Evolutionary conservation across 306 rosid species (phyloP).

Genomic region (Acacia melanoxylon): DNA sequence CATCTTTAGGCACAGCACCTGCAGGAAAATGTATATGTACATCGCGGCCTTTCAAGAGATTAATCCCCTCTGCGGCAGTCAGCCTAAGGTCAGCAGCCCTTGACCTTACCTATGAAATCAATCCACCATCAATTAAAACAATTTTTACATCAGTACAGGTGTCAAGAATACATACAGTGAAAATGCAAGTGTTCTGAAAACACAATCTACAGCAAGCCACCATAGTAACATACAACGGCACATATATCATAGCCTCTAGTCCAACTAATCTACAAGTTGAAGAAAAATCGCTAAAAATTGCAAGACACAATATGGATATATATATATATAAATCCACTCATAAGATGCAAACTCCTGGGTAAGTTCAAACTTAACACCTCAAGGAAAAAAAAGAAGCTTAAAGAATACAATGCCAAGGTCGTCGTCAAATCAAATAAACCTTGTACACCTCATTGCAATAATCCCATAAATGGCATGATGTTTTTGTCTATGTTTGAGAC

Average conservation of each 20-base stretch:
- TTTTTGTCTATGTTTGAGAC: not conserved
- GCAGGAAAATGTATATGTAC: slow-evolving; percentile 98
- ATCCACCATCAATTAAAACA: slow-evolving; percentile 33
- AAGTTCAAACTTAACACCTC: not conserved
- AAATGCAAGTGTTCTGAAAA: slow-evolving; percentile 21
- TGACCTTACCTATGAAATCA: slow-evolving; percentile 69
- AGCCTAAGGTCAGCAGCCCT: slow-evolving; percentile 78
- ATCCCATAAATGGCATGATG: slow-evolving; percentile 19
- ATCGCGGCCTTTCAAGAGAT: slow-evolving; percentile 85
- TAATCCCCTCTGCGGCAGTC: slow-evolving; percentile 63
- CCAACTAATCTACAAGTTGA: slow-evolving; percentile 13
- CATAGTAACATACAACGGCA: not conserved
- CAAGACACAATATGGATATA: not conserved
- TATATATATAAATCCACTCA: not conserved
- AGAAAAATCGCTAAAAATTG: not conserved
- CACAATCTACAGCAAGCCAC: slow-evolving; percentile 5
- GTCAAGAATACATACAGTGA: slow-evolving; percentile 4
- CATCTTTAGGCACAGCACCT: slow-evolving; percentile 98
- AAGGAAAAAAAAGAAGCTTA: slow-evolving; percentile 11
- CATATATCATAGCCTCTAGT: not conserved
- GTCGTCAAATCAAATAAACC: not conserved
- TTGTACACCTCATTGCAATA: not conserved
- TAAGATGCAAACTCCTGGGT: not conserved
- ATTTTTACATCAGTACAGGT: slow-evolving; percentile 25
- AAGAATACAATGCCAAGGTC: slow-evolving; percentile 4